Percentiles rank a stretch among this genome's conserved stretches.
Evolutionary conservation across 805 yeast species (phyloP).

Genomic region (Zygosaccharomyces kombuchaensis): DNA sequence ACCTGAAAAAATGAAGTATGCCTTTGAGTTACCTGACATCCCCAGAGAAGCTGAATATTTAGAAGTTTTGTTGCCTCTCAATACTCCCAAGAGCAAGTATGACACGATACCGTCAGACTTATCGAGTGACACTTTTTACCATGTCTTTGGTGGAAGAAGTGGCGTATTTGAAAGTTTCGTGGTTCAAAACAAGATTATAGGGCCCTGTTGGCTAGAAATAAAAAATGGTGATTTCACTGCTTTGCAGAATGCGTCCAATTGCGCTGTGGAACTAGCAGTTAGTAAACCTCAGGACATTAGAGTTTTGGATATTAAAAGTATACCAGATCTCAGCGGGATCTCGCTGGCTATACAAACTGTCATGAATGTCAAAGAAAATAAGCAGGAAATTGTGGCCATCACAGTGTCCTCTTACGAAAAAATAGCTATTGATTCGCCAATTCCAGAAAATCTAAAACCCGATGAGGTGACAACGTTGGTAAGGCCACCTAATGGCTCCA

Average conservation of each 20-base stretch:
- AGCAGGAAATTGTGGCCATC: slow-evolving; percentile 84
- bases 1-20: slow-evolving; percentile 72
- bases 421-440: slow-evolving; percentile 71
- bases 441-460: slow-evolving; percentile 57
- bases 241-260: slow-evolving; percentile 67
- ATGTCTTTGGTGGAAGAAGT: slow-evolving; percentile 74
- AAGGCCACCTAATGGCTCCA: slow-evolving; percentile 65
- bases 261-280: slow-evolving; percentile 69
- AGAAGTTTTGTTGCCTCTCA: slow-evolving; percentile 70
- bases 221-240: slow-evolving; percentile 55
- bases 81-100: slow-evolving; percentile 52
- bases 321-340: slow-evolving; percentile 70
- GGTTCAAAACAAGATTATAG: slow-evolving; percentile 79
- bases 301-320: slow-evolving; percentile 43
- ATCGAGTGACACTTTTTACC: slow-evolving; percentile 70
- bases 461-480: slow-evolving; percentile 64
- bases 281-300: slow-evolving; percentile 43
- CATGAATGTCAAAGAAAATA: slow-evolving; percentile 66
- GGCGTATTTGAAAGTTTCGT: slow-evolving; percentile 82
- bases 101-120: slow-evolving; percentile 55
- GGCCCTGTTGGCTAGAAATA: slow-evolving; percentile 94
- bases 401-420: slow-evolving; percentile 68
- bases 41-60: slow-evolving; percentile 76
- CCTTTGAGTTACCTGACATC: slow-evolving; percentile 77
- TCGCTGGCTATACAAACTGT: slow-evolving; percentile 76